Conservation (phyloP, 805 yeast genomes). For the Kodamaea fukazawae region DNA sequence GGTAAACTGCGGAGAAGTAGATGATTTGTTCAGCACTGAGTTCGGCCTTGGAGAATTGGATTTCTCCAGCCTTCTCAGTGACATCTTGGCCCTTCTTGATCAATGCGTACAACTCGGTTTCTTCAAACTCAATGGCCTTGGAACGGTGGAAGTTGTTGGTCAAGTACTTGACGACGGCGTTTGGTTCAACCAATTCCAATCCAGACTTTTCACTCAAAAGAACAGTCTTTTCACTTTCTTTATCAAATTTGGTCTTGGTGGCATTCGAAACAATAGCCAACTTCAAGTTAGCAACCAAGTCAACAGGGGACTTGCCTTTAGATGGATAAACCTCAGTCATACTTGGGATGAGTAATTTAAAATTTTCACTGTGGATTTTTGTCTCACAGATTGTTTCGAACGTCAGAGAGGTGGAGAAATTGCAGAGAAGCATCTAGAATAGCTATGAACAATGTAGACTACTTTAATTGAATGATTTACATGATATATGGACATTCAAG, state of each 20-base stretch:
- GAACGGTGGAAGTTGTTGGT: slow-evolving; percentile 45
- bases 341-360: slow-evolving; percentile 5
- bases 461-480: too few species aligned
- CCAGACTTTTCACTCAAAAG: slow-evolving; percentile 35
- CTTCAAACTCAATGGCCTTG: slow-evolving; percentile 40
- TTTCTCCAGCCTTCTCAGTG: slow-evolving; percentile 2
- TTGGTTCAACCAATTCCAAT: slow-evolving; percentile 58
- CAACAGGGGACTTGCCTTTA: slow-evolving; percentile 13
- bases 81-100: slow-evolving; percentile 34
- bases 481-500: too few species aligned
- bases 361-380: slow-evolving; percentile 4
- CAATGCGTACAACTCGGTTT: slow-evolving; percentile 41
- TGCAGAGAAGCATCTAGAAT: too few species aligned
- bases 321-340: slow-evolving; percentile 11
- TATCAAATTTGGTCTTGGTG: slow-evolving; percentile 10
- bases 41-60: slow-evolving; percentile 19
- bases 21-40: slow-evolving; percentile 54
- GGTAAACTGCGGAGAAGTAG: slow-evolving; percentile 56
- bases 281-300: slow-evolving; percentile 25
- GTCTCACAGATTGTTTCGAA: slow-evolving; percentile 1
- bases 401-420: slow-evolving; percentile 1
- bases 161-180: slow-evolving; percentile 67
- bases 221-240: slow-evolving; percentile 24
- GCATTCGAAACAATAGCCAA: slow-evolving; percentile 22
- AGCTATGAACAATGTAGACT: too few species aligned